phyloP scores from a whole-genome alignment of 2,329 filamentous ascomycete genomes.

The Cryphonectria japonica region DNA sequence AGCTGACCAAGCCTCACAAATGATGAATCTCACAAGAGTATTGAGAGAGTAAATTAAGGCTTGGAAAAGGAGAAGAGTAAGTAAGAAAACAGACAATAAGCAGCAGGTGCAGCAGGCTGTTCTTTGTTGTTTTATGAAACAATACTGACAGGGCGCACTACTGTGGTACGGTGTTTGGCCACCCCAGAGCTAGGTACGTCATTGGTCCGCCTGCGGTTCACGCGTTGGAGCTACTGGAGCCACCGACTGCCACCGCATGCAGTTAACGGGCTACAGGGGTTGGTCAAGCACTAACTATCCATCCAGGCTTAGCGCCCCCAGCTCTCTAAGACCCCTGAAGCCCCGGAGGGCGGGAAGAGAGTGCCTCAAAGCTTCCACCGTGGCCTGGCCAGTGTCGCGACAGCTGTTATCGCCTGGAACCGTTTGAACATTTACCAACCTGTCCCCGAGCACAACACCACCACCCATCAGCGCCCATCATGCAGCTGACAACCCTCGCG shows the following conservation, averaged over 20 bases:
- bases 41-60: not conserved
- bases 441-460: constrained; percentile 20
- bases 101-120: constrained; percentile 5
- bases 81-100: not conserved
- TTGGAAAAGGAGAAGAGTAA: not conserved
- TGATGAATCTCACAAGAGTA: not conserved
- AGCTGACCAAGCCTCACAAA: not conserved
- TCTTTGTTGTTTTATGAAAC: not conserved
- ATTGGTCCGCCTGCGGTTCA: not conserved
- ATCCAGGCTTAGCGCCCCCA: not conserved
- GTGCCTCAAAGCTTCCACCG: constrained; percentile 13
- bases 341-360: not conserved
- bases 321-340: not conserved
- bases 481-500: constrained; percentile 67
- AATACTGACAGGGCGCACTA: not conserved
- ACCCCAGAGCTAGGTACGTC: not conserved
- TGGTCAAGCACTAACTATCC: not conserved
- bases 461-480: constrained; percentile 45
- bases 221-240: not conserved
- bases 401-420: constrained; percentile 1
- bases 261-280: not conserved
- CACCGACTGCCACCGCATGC: not conserved
- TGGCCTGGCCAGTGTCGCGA: constrained; percentile 10
- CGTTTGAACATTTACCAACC: constrained; percentile 30
- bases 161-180: not conserved